These are phyloP conservation scores for Trichoderma pleuroti DNA, from an alignment of 2,329 filamentous ascomycete species.

Conservation along the genomic window DNA sequence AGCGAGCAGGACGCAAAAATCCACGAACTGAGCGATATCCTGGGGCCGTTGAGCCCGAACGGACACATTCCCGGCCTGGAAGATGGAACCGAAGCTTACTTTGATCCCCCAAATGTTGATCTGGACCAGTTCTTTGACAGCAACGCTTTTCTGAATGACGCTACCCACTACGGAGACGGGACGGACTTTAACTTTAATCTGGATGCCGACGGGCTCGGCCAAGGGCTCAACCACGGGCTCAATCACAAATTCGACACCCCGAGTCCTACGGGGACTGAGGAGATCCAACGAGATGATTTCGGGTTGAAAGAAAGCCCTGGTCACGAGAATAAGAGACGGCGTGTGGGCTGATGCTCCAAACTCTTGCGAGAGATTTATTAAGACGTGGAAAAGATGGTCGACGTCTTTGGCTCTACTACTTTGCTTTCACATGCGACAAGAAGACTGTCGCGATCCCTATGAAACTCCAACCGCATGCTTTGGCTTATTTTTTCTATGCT, in stretches of 20 bases:
- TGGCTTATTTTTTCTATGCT: background rate
- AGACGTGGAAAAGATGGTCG: background rate
- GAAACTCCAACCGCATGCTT: background rate
- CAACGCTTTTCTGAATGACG: slow-evolving; percentile 38
- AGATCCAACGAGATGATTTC: slow-evolving; percentile 46
- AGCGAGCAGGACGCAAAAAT: slow-evolving; percentile 75
- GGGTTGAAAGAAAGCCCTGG: slow-evolving; percentile 26
- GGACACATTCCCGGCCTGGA: slow-evolving; percentile 71
- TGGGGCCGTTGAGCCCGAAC: slow-evolving; percentile 77
- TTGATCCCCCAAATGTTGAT: slow-evolving; percentile 41
- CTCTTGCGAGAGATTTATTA: background rate
- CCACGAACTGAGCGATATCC: slow-evolving; percentile 66
- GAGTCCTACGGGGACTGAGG: slow-evolving; percentile 49
- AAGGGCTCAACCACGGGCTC: background rate
- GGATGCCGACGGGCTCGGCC: slow-evolving; percentile 33
- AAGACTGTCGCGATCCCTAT: background rate
- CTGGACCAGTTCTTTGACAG: slow-evolving; percentile 51
- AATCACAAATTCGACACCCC: slow-evolving; percentile 33
- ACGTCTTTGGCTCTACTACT: background rate
- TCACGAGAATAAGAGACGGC: slow-evolving; percentile 38
- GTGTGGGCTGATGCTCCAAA: slow-evolving; percentile 29
- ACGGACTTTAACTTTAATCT: slow-evolving; percentile 52
- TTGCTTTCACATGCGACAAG: background rate
- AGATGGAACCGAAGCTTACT: slow-evolving; percentile 36
- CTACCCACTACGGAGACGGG: slow-evolving; percentile 40